These are phyloP conservation scores for Coemansia sp. DNA, from an alignment of 192 early-diverging fungal species.

Conservation along the genomic window DNA sequence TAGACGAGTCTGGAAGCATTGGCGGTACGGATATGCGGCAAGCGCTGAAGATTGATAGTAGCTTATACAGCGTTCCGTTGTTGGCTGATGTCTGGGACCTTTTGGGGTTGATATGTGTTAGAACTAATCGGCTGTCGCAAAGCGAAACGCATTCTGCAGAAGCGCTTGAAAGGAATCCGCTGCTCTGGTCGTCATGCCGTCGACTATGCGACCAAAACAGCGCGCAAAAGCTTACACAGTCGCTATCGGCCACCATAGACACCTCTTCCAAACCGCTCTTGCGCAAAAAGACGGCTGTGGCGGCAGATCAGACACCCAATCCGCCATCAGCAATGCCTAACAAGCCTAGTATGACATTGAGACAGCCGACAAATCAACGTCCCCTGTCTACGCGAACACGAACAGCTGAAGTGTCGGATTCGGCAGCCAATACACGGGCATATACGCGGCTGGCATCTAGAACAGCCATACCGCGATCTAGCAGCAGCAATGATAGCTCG, in stretches of 20 bases:
- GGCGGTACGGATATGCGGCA: conserved; percentile 18
- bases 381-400: conserved; percentile 1
- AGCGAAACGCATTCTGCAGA: conserved; percentile 38
- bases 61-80: conserved; percentile 26
- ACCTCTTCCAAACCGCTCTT: not conserved
- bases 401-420: not conserved
- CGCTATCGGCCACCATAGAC: conserved; percentile 6
- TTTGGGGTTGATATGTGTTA: conserved; percentile 46
- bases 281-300: not conserved
- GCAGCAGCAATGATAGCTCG: not conserved
- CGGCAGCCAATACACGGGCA: conserved; percentile 7
- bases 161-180: conserved; percentile 39
- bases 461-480: not conserved
- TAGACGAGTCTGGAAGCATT: conserved; percentile 20
- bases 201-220: conserved; percentile 42
- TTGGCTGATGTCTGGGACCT: conserved; percentile 37
- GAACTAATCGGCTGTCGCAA: conserved; percentile 36
- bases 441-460: conserved; percentile 15
- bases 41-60: not conserved
- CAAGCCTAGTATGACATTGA: not conserved
- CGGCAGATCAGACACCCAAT: conserved; percentile 4
- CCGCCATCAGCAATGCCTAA: not conserved
- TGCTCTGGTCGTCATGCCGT: conserved; percentile 49
- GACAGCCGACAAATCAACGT: conserved; percentile 4
- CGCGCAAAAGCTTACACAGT: conserved; percentile 10